Conservation (phyloP, 257 asterid genomes). For the Nicotiana paniculata region DNA sequence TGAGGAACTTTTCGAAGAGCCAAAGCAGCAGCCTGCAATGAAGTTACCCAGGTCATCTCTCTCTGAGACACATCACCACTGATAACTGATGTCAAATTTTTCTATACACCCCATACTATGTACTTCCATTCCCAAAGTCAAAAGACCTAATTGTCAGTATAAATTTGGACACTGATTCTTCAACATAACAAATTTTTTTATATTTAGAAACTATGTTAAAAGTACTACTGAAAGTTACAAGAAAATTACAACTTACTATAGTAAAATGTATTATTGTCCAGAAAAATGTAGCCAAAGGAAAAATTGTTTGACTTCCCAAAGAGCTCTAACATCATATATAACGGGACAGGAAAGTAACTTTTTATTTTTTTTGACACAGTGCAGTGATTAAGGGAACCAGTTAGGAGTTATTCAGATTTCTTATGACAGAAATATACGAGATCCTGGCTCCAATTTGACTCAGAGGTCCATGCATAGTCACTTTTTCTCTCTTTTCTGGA, state of each 20-base stretch:
- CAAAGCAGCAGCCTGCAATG: slow-evolving; percentile 92
- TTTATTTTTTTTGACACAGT: background rate
- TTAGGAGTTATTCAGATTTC: background rate
- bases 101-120: background rate
- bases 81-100: background rate
- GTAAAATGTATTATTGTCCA: background rate
- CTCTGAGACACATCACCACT: background rate
- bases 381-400: background rate
- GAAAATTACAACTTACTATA: too few relatives aligned
- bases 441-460: background rate
- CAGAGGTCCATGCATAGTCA: background rate
- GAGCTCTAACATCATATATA: background rate
- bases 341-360: background rate
- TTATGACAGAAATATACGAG: background rate
- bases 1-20: slow-evolving; percentile 96
- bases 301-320: background rate
- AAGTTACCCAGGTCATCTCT: slow-evolving; percentile 6
- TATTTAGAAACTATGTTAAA: background rate
- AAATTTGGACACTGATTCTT: background rate
- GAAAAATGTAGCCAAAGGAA: background rate
- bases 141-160: background rate
- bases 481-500: background rate
- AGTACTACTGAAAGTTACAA: background rate
- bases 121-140: background rate
- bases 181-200: background rate